Conservation (phyloP, 169 alveolate species). For the Plasmodium ovale region DNA sequence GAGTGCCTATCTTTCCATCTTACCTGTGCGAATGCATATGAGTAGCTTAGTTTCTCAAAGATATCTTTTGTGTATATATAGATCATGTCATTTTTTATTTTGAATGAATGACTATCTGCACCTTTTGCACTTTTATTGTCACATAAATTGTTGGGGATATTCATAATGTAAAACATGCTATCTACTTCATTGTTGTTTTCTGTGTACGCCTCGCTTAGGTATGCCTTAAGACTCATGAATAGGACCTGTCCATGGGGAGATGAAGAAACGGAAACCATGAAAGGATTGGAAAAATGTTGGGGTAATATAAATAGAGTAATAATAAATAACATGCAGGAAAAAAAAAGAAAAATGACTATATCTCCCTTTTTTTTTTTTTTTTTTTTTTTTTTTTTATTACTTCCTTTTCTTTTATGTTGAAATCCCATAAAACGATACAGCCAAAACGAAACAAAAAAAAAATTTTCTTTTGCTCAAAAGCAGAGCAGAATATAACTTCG, state of each 20-base stretch:
- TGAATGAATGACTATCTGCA: slow-evolving; percentile 81
- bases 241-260: neutral
- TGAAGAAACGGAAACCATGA: neutral
- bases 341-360: neutral
- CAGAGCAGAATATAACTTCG: slow-evolving; percentile 81
- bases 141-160: slow-evolving; percentile 17
- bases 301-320: neutral
- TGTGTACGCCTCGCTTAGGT: slow-evolving; percentile 60
- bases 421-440: slow-evolving; percentile 85
- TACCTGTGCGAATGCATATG: slow-evolving; percentile 90
- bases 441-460: slow-evolving; percentile 82
- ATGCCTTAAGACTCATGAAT: slow-evolving; percentile 33
- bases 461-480: slow-evolving; percentile 73
- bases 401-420: slow-evolving; percentile 77
- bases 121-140: slow-evolving; percentile 53
- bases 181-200: slow-evolving; percentile 59
- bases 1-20: neutral
- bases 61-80: slow-evolving; percentile 82
- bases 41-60: slow-evolving; percentile 85
- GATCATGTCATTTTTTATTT: slow-evolving; percentile 85
- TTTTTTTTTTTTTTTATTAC: slow-evolving; percentile 28
- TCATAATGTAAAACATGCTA: slow-evolving; percentile 68
- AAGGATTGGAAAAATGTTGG: neutral
- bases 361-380: slow-evolving; percentile 4
- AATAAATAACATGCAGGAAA: slow-evolving; percentile 1